phyloP scores from a whole-genome alignment of 2,329 filamentous ascomycete genomes.

The Verticillium albo-atrum region DNA sequence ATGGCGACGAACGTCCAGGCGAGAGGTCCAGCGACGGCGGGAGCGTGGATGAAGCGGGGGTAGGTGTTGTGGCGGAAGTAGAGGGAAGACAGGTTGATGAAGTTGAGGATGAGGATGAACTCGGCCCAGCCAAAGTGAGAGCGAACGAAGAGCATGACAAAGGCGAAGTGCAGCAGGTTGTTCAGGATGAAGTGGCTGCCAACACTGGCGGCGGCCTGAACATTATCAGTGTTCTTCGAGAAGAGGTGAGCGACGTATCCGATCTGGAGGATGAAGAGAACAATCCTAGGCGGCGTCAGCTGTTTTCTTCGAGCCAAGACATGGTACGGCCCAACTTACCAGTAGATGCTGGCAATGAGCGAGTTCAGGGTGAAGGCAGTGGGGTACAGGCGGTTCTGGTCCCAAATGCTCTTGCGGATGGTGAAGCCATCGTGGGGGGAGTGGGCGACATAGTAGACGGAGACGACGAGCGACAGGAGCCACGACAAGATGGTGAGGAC shows the following conservation, averaged over 20 bases:
- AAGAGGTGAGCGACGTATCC: constrained; percentile 76
- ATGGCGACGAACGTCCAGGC: constrained; percentile 84
- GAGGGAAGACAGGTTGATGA: constrained; percentile 71
- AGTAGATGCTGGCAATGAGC: constrained; percentile 66
- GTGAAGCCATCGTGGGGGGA: constrained; percentile 57
- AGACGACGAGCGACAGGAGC: constrained; percentile 66
- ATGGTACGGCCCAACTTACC: constrained; percentile 39
- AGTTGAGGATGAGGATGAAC: constrained; percentile 72
- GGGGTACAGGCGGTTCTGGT: constrained; percentile 60
- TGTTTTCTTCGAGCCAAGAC: background rate
- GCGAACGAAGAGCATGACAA: constrained; percentile 78
- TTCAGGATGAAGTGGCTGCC: constrained; percentile 81
- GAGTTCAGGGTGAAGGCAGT: constrained; percentile 75
- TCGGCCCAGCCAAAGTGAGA: constrained; percentile 72
- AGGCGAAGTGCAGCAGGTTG: constrained; percentile 78
- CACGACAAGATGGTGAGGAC: constrained; percentile 70
- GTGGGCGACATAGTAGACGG: constrained; percentile 69
- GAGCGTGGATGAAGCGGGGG: constrained; percentile 70
- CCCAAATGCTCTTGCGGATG: constrained; percentile 65
- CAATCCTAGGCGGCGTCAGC: constrained; percentile 44
- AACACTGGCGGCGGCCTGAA: constrained; percentile 69
- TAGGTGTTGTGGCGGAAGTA: constrained; percentile 77
- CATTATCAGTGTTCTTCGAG: constrained; percentile 56
- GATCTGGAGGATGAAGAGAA: constrained; percentile 70
- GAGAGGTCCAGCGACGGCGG: constrained; percentile 71